Base-by-base conservation (phyloP, 768 basidiomycete species). In the Melanogaster broomeanus region DNA sequence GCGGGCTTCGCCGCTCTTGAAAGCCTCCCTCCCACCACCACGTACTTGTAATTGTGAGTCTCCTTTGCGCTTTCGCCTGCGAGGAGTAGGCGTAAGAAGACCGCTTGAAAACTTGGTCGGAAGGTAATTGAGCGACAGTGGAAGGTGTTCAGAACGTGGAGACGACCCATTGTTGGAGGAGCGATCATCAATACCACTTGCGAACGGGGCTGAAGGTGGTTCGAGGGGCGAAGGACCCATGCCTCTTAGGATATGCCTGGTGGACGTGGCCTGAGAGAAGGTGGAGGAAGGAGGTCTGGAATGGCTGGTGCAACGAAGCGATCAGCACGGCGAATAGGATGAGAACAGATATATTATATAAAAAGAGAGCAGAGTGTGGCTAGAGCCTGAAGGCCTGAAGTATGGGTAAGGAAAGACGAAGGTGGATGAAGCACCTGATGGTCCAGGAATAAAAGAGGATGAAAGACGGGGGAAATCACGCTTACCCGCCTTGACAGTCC, bases 11-110 rank as follows among this genome's bases (percentile, higher is more conserved):
- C 78, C 75, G 43, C 69, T 72, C 28, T 71, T 73, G 58, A 84
- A 85, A 2, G 87, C 88, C 55, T 87, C 84, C 22, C 84, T 73
- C 0, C 88, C 87, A 15, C 88, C 88, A 34, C 88, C 88, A 31
- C 73, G 77, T 68, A 86, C 86, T 12, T 81, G 83, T 13, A 82
- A 53, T 33, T 64, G 59, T 10, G 67, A 56, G 9, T 56, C 64
- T 25, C 60, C 62, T 60, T 77, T 65, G 61, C 61, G 31, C 65
- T 38, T 61, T 64, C 65, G 54, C 69, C 62, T 41, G 70, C 67
- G 51, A 76, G 70, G 44, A 70, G 65, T 56, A 64, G 80, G 49
- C 64, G 72, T 61, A 68, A 78, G 56, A 66, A 75, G 68, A 57
- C 66, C 65, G 48, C 69, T 69, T 13, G 87, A 83, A 69, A 91